Percentiles rank a stretch among this genome's conserved stretches.
phyloP scores from a whole-genome alignment of 2,329 filamentous ascomycete species.

The Curvularia lunata region DNA sequence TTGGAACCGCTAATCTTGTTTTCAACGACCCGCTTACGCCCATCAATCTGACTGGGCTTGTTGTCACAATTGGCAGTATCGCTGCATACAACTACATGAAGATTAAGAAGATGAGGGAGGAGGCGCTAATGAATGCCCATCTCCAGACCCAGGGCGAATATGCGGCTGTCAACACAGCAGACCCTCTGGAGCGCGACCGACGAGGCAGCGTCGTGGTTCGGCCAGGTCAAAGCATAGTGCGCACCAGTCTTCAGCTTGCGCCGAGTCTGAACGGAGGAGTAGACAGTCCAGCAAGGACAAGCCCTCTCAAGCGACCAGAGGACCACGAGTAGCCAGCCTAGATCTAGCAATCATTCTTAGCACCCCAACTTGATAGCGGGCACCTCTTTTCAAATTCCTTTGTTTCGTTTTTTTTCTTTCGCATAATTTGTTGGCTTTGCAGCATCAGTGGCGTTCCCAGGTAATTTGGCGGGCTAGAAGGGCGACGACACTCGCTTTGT shows the following conservation, averaged over 20 bases:
- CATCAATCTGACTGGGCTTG: slow-evolving; percentile 83
- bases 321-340: slow-evolving; percentile 48
- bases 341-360: slow-evolving; percentile 1
- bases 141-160: slow-evolving; percentile 49
- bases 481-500: slow-evolving; percentile 16
- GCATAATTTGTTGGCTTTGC: slow-evolving; percentile 6
- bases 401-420: slow-evolving; percentile 3
- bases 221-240: slow-evolving; percentile 39
- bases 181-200: slow-evolving; percentile 36
- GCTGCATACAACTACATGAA: slow-evolving; percentile 94
- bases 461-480: not conserved
- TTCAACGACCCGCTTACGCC: slow-evolving; percentile 88
- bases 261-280: slow-evolving; percentile 28
- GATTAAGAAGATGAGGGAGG: slow-evolving; percentile 82
- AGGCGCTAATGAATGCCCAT: slow-evolving; percentile 64
- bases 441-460: slow-evolving; percentile 24
- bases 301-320: slow-evolving; percentile 55
- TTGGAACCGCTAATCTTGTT: slow-evolving; percentile 82
- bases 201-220: slow-evolving; percentile 23
- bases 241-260: slow-evolving; percentile 49
- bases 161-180: slow-evolving; percentile 42
- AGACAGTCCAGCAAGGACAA: slow-evolving; percentile 42
- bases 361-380: not conserved
- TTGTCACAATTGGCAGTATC: slow-evolving; percentile 90
- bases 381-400: not conserved